Evolutionary conservation across 768 basidiomycete genomes (phyloP).

Genomic region (Russula foetens): DNA sequence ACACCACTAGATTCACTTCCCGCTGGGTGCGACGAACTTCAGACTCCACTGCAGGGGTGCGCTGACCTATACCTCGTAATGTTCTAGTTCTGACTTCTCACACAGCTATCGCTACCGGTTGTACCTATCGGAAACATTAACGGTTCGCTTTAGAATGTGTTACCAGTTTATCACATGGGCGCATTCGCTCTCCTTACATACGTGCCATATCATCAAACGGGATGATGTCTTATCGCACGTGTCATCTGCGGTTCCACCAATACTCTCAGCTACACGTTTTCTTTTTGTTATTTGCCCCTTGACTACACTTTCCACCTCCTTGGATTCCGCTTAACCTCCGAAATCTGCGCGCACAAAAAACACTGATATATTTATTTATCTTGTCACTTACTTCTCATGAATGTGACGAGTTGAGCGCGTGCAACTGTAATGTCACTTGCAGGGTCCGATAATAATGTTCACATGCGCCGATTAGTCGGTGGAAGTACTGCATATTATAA

Average conservation of each 20-base stretch:
- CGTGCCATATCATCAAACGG: background rate
- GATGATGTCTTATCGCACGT: background rate
- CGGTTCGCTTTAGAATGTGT: background rate
- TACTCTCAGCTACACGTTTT: background rate
- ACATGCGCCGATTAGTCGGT: background rate
- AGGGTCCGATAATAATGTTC: background rate
- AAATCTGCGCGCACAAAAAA: background rate
- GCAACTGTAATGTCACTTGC: background rate
- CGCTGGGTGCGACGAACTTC: background rate
- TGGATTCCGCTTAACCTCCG: background rate
- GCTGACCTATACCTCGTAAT: background rate
- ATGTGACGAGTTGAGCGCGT: background rate
- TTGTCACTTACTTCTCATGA: background rate
- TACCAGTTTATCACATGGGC: background rate
- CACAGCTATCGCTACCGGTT: background rate
- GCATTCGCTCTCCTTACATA: background rate
- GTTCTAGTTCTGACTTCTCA: background rate
- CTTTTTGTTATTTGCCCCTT: background rate
- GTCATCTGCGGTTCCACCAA: background rate
- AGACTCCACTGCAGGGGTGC: background rate
- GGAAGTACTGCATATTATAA: background rate
- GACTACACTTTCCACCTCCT: background rate
- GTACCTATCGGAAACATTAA: background rate
- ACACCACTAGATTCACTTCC: conserved; percentile 5
- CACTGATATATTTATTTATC: background rate